These are phyloP conservation scores for Candida sakaeoensis DNA, from an alignment of 805 yeast species.

Conservation along the genomic window DNA sequence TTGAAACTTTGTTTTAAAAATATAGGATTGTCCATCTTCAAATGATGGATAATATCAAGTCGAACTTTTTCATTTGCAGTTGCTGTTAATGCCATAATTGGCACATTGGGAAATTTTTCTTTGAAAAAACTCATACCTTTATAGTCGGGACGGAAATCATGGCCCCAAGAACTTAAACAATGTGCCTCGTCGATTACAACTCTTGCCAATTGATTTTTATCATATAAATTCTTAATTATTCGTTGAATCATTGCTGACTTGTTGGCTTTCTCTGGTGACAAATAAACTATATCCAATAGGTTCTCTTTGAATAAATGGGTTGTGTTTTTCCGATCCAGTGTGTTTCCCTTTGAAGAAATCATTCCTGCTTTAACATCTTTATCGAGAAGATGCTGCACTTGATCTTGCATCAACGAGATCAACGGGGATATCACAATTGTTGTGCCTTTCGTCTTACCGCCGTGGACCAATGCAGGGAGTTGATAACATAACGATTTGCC, in stretches of 20 bases:
- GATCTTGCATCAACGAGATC: constrained; percentile 96
- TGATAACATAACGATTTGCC: constrained; percentile 96
- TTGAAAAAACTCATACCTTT: constrained; percentile 75
- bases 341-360: constrained; percentile 74
- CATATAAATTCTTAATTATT: constrained; percentile 56
- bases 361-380: constrained; percentile 77
- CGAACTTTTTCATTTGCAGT: constrained; percentile 92
- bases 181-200: constrained; percentile 97
- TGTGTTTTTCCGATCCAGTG: constrained; percentile 59
- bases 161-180: constrained; percentile 98
- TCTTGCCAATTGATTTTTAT: constrained; percentile 62
- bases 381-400: constrained; percentile 72
- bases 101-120: constrained; percentile 68
- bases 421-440: constrained; percentile 92
- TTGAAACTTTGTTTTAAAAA: constrained; percentile 88
- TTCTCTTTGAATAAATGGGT: constrained; percentile 64
- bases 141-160: constrained; percentile 95
- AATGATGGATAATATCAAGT: constrained; percentile 77
- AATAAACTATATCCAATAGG: constrained; percentile 68
- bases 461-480: constrained; percentile 82
- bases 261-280: constrained; percentile 93
- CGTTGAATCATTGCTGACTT: constrained; percentile 65
- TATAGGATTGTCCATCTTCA: constrained; percentile 57
- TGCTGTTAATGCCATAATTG: constrained; percentile 94
- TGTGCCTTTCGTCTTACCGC: constrained; percentile 79